Conservation (phyloP, 1,139 yeast genomes). For the Meyerozyma guilliermondii region DNA sequence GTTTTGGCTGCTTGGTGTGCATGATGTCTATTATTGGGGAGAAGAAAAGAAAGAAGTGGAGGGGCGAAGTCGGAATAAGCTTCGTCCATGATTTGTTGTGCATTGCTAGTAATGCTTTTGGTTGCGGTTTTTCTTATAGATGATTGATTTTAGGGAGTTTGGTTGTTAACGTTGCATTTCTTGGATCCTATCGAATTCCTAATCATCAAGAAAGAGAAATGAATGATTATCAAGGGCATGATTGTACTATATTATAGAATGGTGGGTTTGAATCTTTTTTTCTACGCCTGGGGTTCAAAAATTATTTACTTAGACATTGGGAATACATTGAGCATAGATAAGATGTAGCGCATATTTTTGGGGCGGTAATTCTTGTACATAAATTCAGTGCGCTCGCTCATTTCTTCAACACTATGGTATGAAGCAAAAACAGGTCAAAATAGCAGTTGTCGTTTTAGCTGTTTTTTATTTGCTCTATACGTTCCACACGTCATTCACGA, state of each 20-base stretch:
- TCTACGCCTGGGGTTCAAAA: slow-evolving; percentile 2
- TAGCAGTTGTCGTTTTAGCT: background rate
- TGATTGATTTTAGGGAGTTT: slow-evolving; percentile 2
- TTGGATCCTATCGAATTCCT: background rate
- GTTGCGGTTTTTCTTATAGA: slow-evolving; percentile 1
- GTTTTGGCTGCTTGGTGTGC: slow-evolving; percentile 1
- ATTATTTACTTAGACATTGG: slow-evolving; percentile 1
- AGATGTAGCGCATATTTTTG: too few species aligned
- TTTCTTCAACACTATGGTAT: background rate
- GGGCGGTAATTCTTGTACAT: too few species aligned
- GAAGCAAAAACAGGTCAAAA: background rate
- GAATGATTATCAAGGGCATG: slow-evolving; percentile 1
- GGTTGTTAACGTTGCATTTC: background rate
- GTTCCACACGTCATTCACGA: background rate
- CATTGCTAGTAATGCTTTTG: slow-evolving; percentile 1
- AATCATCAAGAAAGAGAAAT: background rate
- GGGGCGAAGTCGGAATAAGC: background rate
- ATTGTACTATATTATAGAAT: slow-evolving; percentile 1
- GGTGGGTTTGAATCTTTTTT: slow-evolving; percentile 2
- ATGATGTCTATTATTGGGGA: background rate
- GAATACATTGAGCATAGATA: slow-evolving; percentile 1
- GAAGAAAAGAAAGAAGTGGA: background rate
- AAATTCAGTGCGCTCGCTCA: too few species aligned
- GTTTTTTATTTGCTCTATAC: background rate
- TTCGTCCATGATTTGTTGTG: background rate